phyloP scores from a whole-genome alignment of 257 asterid species.

The Forsythia viridissima region DNA sequence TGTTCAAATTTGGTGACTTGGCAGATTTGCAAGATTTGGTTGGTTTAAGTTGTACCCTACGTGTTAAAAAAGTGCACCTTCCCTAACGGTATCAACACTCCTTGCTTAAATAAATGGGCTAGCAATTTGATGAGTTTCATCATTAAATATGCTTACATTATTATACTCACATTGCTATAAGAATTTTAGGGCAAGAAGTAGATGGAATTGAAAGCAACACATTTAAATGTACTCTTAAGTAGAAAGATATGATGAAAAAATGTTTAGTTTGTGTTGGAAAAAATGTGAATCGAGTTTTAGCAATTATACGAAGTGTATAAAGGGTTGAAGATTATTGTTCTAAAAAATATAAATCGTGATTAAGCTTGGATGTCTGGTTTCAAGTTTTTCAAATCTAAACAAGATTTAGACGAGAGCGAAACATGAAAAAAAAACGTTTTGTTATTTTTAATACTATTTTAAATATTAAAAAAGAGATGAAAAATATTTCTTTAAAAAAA shows the following conservation, averaged over 20 bases:
- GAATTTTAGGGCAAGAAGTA: neutral
- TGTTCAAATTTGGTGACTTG: neutral
- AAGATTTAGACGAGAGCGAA: no score
- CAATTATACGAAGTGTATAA: no score
- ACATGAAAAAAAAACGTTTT: no score
- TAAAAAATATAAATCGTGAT: no score
- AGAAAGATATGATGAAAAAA: neutral
- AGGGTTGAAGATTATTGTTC: no score
- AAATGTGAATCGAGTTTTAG: no score
- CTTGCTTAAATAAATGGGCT: neutral
- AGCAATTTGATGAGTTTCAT: neutral
- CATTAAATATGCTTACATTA: neutral
- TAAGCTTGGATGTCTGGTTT: no score
- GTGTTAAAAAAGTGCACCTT: constrained; percentile 7
- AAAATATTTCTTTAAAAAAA: no score
- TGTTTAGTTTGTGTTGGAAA: no score
- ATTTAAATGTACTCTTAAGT: neutral
- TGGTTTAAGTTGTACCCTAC: neutral
- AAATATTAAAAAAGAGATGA: no score
- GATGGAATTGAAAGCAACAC: neutral
- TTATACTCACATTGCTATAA: neutral
- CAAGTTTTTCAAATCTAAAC: no score
- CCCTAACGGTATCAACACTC: neutral
- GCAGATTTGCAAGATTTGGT: constrained; percentile 5
- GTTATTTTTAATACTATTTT: no score